Evolutionary conservation across 2,329 filamentous ascomycete genomes (phyloP).

Genomic region (Trematosphaeria pertusa): DNA sequence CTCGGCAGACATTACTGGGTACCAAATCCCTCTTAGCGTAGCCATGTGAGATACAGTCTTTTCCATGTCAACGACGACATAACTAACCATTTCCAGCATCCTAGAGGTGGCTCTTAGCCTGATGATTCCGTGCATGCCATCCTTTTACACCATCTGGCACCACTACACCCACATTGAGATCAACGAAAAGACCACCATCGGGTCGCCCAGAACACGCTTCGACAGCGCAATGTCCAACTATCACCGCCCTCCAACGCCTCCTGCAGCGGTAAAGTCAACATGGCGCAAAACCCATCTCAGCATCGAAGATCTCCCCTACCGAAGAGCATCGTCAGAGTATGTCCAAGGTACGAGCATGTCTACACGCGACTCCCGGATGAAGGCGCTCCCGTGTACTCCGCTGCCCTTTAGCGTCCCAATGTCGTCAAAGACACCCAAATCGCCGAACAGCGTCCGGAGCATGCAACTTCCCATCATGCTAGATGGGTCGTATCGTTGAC

Average conservation of each 20-base stretch:
- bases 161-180: slow-evolving; percentile 24
- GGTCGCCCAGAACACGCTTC: slow-evolving; percentile 18
- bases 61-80: too few relatives aligned
- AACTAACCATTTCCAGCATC: slow-evolving; percentile 16
- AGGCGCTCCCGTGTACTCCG: slow-evolving; percentile 26
- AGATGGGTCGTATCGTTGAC: not conserved
- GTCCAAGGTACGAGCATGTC: slow-evolving; percentile 6
- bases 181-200: slow-evolving; percentile 23
- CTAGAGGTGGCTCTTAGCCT: slow-evolving; percentile 24
- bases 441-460: slow-evolving; percentile 22
- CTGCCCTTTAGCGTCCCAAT: slow-evolving; percentile 12
- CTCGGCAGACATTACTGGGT: slow-evolving; percentile 25
- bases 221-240: slow-evolving; percentile 15
- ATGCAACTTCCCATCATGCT: slow-evolving; percentile 29
- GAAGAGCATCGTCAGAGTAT: slow-evolving; percentile 17
- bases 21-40: slow-evolving; percentile 18
- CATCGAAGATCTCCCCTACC: slow-evolving; percentile 28
- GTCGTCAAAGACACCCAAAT: slow-evolving; percentile 10
- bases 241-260: slow-evolving; percentile 4
- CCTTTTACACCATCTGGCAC: slow-evolving; percentile 19
- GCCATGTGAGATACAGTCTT: slow-evolving; percentile 21
- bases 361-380: slow-evolving; percentile 23
- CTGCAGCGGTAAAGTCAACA: slow-evolving; percentile 12
- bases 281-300: slow-evolving; percentile 29
- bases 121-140: slow-evolving; percentile 28